These are phyloP conservation scores for Mycocentrospora acerina DNA, from an alignment of 2,329 filamentous ascomycete genomes.

Conservation along the genomic window DNA sequence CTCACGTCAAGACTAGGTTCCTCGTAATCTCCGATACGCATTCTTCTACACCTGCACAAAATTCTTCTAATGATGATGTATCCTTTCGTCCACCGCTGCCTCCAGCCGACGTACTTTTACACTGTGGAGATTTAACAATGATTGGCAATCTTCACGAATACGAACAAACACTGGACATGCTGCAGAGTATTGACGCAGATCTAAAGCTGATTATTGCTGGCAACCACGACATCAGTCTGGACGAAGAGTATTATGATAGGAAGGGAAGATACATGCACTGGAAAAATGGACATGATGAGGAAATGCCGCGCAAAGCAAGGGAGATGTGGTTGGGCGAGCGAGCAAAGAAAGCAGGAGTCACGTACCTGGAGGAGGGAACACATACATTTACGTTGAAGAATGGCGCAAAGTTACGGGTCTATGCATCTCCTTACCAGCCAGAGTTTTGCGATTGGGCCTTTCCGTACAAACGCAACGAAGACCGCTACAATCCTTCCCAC, in stretches of 20 bases:
- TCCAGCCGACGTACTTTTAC: constrained; percentile 55
- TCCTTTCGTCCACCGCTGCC: constrained; percentile 48
- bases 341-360: constrained; percentile 50
- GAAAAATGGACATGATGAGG: constrained; percentile 18
- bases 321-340: constrained; percentile 51
- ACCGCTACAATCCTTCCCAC: constrained; percentile 53
- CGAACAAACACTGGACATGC: constrained; percentile 48
- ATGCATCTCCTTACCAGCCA: constrained; percentile 57
- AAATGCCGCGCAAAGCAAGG: constrained; percentile 34
- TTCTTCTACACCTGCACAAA: constrained; percentile 13
- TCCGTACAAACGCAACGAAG: constrained; percentile 52
- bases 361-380: constrained; percentile 59
- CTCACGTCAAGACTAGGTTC: constrained; percentile 42
- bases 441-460: constrained; percentile 60
- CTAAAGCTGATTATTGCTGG: constrained; percentile 65
- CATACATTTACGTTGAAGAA: constrained; percentile 50
- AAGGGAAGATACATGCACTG: constrained; percentile 30
- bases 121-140: constrained; percentile 61
- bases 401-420: constrained; percentile 53
- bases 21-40: constrained; percentile 51
- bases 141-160: constrained; percentile 53
- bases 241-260: constrained; percentile 50
- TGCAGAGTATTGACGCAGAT: constrained; percentile 52
- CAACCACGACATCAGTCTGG: constrained; percentile 63
- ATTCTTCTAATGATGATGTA: constrained; percentile 7